Base-by-base conservation (phyloP, 2,329 filamentous ascomycete genomes). In the Alternaria alternata region DNA sequence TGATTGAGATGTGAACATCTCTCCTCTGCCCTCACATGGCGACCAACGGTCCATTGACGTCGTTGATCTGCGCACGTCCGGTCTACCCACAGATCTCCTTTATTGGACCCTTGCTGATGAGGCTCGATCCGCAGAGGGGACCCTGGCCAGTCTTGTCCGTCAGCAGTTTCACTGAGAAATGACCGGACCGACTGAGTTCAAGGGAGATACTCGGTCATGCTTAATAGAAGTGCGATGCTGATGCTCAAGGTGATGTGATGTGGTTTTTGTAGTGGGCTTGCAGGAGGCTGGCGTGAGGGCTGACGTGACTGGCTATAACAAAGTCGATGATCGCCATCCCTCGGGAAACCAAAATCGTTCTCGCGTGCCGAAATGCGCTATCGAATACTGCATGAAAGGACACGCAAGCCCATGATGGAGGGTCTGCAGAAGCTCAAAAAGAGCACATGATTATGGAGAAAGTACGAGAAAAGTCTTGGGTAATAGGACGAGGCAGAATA, bases 131-230 rank as follows among this genome's bases (percentile, higher is more conserved):
- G 30, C 51, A 44, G 36, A 49, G 36, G 51, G 56, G 51, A 49
- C 30, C 56, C 56, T 22, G 32, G 56, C 30, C 43, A 38, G 18
- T 28, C 34, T 18, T 28, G 16, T 34, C 30, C 32, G 32, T 47
- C 51, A 49, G 47, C 57, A 46, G 57, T 55, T 55, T 59, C 51
- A 59, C 16, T 54, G 22, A 26, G 43, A 22, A 49, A 44, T 38
- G 41, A 38, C 26, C 54, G 46, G 46, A 36, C 46, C 30, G 46
- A 48, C 3, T 48, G 30, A 14, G 1, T 4, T 6, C 14, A 24
- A 36, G 24, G 30, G 39, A 39, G 8, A 41, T 12, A 18, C 9
- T 48, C 6, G 7, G 30, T 9, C 34, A 16, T 24, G n/a, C 4
- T 16, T 16, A 3, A 5, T 9, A n/a, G 5, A 42, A 26, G 8